Evolutionary conservation across 2,329 filamentous ascomycete species (phyloP).

Genomic region (Colletotrichum chlorophyti): DNA sequence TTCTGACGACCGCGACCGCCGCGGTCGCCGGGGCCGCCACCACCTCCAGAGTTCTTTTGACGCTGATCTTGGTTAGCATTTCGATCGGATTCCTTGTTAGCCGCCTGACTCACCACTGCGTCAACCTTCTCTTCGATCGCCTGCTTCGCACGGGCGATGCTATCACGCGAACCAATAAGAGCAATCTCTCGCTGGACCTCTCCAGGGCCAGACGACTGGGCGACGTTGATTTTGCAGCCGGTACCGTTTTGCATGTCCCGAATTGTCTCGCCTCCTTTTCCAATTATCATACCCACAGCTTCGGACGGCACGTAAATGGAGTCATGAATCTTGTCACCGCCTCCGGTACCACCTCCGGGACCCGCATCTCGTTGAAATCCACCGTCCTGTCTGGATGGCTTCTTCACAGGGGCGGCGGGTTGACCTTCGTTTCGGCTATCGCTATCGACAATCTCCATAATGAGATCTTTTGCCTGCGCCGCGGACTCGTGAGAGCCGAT

Average conservation of each 20-base stretch:
- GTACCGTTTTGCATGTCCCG: conserved; percentile 90
- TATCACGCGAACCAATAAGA: conserved; percentile 77
- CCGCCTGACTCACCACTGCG: conserved; percentile 70
- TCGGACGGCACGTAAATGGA: conserved; percentile 87
- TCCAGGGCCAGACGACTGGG: conserved; percentile 76
- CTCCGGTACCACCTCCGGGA: conserved; percentile 41
- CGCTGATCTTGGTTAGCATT: conserved; percentile 48
- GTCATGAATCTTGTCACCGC: conserved; percentile 77
- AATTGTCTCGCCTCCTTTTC: conserved; percentile 92
- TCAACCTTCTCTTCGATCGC: conserved; percentile 94
- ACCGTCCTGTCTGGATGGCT: conserved; percentile 39
- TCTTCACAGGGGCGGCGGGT: conserved; percentile 38
- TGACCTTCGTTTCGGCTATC: conserved; percentile 70
- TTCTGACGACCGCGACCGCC: conserved; percentile 49
- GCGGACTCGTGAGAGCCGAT: conserved; percentile 81
- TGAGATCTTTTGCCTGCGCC: conserved; percentile 81
- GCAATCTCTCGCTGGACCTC: conserved; percentile 88
- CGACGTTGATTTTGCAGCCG: conserved; percentile 94
- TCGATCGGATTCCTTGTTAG: neutral
- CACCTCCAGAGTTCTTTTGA: conserved; percentile 60
- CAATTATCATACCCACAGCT: conserved; percentile 95
- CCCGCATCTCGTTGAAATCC: conserved; percentile 40
- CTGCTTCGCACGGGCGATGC: conserved; percentile 80
- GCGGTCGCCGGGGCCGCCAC: conserved; percentile 49
- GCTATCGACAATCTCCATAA: conserved; percentile 93